Conservation (phyloP, 73 alveolate species). For the Symbiodinium natans region DNA sequence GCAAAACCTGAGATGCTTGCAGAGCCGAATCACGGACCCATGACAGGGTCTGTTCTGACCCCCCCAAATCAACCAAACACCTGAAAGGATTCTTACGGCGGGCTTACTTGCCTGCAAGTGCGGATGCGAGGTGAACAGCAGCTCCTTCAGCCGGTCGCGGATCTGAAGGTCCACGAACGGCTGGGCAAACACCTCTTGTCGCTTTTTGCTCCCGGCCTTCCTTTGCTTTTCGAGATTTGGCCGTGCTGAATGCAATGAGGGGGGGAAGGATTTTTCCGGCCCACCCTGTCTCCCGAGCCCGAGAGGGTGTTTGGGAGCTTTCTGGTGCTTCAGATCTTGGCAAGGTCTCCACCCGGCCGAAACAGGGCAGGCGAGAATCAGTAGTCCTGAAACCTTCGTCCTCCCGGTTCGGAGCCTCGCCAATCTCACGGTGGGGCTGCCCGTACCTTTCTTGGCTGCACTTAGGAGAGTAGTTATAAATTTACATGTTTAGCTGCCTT, state of each 20-base stretch:
- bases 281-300: not conserved
- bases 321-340: not conserved
- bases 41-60: too few species aligned
- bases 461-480: too few species aligned
- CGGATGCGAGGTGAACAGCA: not conserved
- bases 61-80: too few species aligned
- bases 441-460: too few species aligned
- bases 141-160: conserved; percentile 44
- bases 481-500: too few species aligned
- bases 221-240: not conserved
- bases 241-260: not conserved
- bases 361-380: too few species aligned
- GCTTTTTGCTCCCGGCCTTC: too few species aligned
- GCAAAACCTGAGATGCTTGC: not conserved
- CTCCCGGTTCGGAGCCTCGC: not conserved
- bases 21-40: too few species aligned
- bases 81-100: too few species aligned
- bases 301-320: not conserved
- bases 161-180: conserved; percentile 81
- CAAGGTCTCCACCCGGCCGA: too few species aligned
- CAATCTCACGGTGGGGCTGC: conserved; percentile 9
- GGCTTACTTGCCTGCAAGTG: not conserved
- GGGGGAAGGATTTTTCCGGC: too few species aligned
- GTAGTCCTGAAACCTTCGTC: too few species aligned
- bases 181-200: conserved; percentile 75